Conservation (phyloP, 164 flowering plant species). For the Euptelea pleiosperma region DNA sequence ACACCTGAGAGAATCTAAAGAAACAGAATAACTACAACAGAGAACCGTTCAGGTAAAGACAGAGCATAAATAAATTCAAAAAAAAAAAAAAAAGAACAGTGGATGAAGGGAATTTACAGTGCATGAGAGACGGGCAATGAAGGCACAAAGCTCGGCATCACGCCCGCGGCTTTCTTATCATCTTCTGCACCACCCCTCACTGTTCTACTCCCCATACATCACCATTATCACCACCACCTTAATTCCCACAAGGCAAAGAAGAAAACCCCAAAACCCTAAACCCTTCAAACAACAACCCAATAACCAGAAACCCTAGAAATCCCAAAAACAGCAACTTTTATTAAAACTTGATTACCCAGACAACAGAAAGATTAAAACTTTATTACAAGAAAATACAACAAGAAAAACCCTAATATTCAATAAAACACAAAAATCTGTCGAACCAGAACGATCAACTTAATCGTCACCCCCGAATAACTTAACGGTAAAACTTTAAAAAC, state of each 20-base stretch:
- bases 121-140: slow-evolving; percentile 22
- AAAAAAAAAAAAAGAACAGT: background rate
- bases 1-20: background rate
- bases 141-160: slow-evolving; percentile 54
- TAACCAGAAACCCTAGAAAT: slow-evolving; percentile 5
- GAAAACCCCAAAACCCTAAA: slow-evolving; percentile 13
- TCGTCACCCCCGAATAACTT: no score
- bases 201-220: slow-evolving; percentile 26
- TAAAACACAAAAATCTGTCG: no score
- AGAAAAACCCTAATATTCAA: no score
- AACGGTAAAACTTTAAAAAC: no score
- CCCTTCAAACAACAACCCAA: slow-evolving; percentile 6
- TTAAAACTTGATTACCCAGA: no score
- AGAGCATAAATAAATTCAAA: background rate
- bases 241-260: slow-evolving; percentile 6
- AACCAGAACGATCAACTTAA: no score
- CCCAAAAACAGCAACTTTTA: no score
- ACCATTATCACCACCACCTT: slow-evolving; percentile 17
- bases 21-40: background rate
- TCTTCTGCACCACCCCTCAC: slow-evolving; percentile 30
- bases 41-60: background rate
- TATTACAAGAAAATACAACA: no score
- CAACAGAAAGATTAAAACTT: no score
- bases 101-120: slow-evolving; percentile 31
- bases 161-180: slow-evolving; percentile 28